Base-by-base conservation (phyloP, 2,329 filamentous ascomycete species). In the Cercospora nicotianae region DNA sequence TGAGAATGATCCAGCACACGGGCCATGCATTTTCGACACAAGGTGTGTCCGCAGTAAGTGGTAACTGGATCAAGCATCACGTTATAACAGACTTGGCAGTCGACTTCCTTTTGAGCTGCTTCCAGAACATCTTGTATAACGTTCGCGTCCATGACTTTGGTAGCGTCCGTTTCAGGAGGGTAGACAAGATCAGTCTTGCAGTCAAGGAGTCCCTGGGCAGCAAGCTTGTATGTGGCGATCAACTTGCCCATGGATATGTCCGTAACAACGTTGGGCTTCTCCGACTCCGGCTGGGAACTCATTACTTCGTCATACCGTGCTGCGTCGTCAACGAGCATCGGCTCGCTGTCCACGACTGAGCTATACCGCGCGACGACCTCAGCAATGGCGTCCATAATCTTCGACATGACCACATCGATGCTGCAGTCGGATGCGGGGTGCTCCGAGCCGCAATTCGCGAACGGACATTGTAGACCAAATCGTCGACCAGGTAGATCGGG, bases 61-160 rank as follows among this genome's bases (percentile, higher is more conserved):
- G 93, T 97, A 62, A 94, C 83, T 0, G 94, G 93, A 69, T 96
- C 91, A 68, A 93, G 82, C 77, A 94, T 91, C 23, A 96, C 79
- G 48, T 89, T 87, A 78, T 94, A 96, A 80, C 94, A 97, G 67
- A 97, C 89, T 74, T 95, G 92, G 72, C 94, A 97, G 75, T 97
- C 93, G 75, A 96, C 83, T 76, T 96, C 93, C 16, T 84, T 83
- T 68, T 89, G 87, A 3, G 87, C 83, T 1, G 83, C 81, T 28
- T 90, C 86, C 73, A 88, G 87, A 13, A 95, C 76, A 36, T 83
- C 83, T 28, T 84, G 80, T 30, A 93, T 79, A 8, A 89, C 75
- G 8, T 75, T 78, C 4, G 75, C 71, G 68, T 91, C 87, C 20
- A 85, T 68, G 13, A 77, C 69, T 48, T 70, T 71, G 30, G 76